These are phyloP conservation scores for Juglanconis sp. DNA, from an alignment of 2,329 filamentous ascomycete species.

Conservation along the genomic window DNA sequence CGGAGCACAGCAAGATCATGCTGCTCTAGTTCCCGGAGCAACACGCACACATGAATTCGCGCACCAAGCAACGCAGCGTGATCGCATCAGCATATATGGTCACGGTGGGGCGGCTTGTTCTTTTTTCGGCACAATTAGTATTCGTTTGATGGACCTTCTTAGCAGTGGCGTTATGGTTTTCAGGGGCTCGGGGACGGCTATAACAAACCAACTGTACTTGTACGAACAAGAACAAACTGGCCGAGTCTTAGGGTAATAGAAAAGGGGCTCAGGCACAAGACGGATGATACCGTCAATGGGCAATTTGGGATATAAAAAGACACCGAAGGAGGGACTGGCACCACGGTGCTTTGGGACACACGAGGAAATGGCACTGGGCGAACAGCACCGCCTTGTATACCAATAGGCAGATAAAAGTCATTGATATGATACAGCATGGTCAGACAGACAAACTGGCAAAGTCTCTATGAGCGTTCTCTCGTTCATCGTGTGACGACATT, in stretches of 20 bases:
- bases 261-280: too few relatives aligned
- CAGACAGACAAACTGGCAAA: too few relatives aligned
- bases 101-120: background rate
- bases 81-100: background rate
- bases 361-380: too few relatives aligned
- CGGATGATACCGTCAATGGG: too few relatives aligned
- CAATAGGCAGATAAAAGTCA: too few relatives aligned
- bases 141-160: background rate
- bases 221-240: background rate
- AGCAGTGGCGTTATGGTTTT: background rate
- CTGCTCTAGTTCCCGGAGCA: background rate
- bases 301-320: too few relatives aligned
- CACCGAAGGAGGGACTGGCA: too few relatives aligned
- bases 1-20: background rate
- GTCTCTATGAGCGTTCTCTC: too few relatives aligned
- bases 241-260: background rate
- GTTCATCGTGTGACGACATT: too few relatives aligned
- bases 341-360: too few relatives aligned
- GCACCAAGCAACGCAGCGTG: background rate
- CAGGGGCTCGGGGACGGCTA: background rate
- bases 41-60: background rate
- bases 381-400: too few relatives aligned
- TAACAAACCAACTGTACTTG: background rate
- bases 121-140: background rate
- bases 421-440: too few relatives aligned